Conservation (phyloP, 2,329 filamentous ascomycete genomes). For the Pseudogymnoascus sp. region DNA sequence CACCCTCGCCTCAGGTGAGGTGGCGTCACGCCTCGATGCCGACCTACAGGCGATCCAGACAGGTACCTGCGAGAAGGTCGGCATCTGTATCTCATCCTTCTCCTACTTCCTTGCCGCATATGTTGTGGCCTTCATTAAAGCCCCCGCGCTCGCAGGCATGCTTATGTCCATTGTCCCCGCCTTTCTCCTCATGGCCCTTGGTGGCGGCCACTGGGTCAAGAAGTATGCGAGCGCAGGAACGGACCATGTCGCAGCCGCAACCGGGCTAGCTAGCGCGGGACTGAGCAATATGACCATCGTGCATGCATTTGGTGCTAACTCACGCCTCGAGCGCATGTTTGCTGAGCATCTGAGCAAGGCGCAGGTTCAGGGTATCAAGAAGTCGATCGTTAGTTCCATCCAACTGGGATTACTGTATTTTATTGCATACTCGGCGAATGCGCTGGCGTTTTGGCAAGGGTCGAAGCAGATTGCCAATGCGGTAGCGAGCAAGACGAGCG, state of each 20-base stretch:
- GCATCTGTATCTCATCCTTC: slow-evolving; percentile 44
- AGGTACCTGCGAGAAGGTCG: slow-evolving; percentile 52
- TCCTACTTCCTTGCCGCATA: slow-evolving; percentile 52
- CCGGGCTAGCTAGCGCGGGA: slow-evolving; percentile 43
- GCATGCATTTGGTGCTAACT: slow-evolving; percentile 43
- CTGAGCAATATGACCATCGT: slow-evolving; percentile 43
- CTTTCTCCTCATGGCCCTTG: slow-evolving; percentile 41
- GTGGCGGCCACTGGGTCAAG: slow-evolving; percentile 37
- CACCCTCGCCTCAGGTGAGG: slow-evolving; percentile 43
- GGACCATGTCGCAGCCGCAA: slow-evolving; percentile 39
- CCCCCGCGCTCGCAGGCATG: slow-evolving; percentile 46
- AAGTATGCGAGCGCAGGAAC: slow-evolving; percentile 34
- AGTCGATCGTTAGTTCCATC: slow-evolving; percentile 39
- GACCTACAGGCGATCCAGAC: slow-evolving; percentile 50
- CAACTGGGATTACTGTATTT: slow-evolving; percentile 47
- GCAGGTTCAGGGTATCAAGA: slow-evolving; percentile 37
- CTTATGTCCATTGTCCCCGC: slow-evolving; percentile 38
- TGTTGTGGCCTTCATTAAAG: slow-evolving; percentile 49
- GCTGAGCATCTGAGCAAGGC: slow-evolving; percentile 36
- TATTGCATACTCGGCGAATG: slow-evolving; percentile 50
- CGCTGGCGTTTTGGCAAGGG: slow-evolving; percentile 51
- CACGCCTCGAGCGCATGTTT: slow-evolving; percentile 33
- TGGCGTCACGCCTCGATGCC: slow-evolving; percentile 44
- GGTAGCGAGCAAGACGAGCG: slow-evolving; percentile 4
- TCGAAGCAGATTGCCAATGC: slow-evolving; percentile 33